phyloP scores from a whole-genome alignment of 352 stramenopile species.

The Phytophthora boehmeriae region DNA sequence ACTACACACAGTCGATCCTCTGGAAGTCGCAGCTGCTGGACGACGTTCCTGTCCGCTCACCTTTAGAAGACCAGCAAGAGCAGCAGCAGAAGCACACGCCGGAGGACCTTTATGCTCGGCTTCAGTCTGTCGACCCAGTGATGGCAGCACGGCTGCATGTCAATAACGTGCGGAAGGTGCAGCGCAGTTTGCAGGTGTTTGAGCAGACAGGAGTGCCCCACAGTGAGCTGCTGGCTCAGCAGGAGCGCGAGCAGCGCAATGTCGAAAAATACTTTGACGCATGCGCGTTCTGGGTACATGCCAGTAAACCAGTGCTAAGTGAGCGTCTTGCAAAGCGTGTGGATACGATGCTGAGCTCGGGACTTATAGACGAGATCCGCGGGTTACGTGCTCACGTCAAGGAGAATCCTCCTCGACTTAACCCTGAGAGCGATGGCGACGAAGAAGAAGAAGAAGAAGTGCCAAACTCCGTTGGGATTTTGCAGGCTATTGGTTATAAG shows the following conservation, averaged over 20 bases:
- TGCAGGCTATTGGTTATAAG: slow-evolving; percentile 92
- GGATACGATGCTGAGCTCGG: slow-evolving; percentile 78
- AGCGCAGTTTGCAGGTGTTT: slow-evolving; percentile 86
- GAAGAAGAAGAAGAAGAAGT: slow-evolving; percentile 38
- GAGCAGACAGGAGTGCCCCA: slow-evolving; percentile 79
- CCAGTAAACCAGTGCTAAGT: slow-evolving; percentile 64
- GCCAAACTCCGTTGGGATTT: slow-evolving; percentile 72
- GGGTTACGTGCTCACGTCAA: slow-evolving; percentile 52
- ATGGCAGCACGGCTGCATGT: slow-evolving; percentile 85
- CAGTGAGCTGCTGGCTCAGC: slow-evolving; percentile 68
- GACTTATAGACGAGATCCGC: slow-evolving; percentile 84
- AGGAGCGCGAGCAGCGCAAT: slow-evolving; percentile 51
- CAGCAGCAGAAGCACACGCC: slow-evolving; percentile 39
- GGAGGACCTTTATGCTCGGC: slow-evolving; percentile 62
- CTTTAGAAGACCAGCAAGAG: slow-evolving; percentile 4
- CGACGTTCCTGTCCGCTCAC: slow-evolving; percentile 54
- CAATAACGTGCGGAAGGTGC: slow-evolving; percentile 88
- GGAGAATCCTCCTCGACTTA: slow-evolving; percentile 48
- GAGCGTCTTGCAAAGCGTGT: slow-evolving; percentile 74
- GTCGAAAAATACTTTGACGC: slow-evolving; percentile 78
- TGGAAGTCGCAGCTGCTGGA: slow-evolving; percentile 89
- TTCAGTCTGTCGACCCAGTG: slow-evolving; percentile 79
- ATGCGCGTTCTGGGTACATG: slow-evolving; percentile 87
- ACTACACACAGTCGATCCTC: slow-evolving; percentile 92
- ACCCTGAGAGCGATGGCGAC: slow-evolving; percentile 13